Evolutionary conservation across 331 rosid species (phyloP).

Genomic region (Ulmus americana): DNA sequence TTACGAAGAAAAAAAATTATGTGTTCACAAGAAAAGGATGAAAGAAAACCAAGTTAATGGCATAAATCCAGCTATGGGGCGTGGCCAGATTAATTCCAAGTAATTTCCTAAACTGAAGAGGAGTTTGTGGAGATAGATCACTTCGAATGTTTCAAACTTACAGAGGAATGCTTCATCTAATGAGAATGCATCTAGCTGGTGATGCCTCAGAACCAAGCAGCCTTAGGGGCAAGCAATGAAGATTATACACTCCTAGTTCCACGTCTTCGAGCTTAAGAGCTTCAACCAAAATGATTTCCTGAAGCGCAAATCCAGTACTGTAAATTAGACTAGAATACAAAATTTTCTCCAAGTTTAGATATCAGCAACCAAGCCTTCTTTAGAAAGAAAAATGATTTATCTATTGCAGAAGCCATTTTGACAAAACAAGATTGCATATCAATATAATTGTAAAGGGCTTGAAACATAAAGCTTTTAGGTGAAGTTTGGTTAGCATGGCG

Average conservation of each 20-base stretch:
- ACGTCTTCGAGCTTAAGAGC: slow-evolving; percentile 71
- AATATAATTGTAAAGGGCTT: too few relatives aligned
- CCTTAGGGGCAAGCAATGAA: slow-evolving; percentile 77
- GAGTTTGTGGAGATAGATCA: background rate
- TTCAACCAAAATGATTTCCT: slow-evolving; percentile 93
- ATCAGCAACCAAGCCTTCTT: too few relatives aligned
- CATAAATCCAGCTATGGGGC: background rate
- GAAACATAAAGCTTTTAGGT: too few relatives aligned
- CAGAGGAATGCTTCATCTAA: slow-evolving; percentile 20
- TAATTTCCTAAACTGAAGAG: background rate
- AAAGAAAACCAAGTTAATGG: background rate
- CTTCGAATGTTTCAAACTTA: background rate
- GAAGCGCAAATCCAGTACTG: slow-evolving; percentile 8
- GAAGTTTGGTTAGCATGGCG: too few relatives aligned
- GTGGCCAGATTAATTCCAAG: background rate
- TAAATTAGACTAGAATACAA: too few relatives aligned
- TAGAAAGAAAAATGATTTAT: too few relatives aligned
- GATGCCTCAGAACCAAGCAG: slow-evolving; percentile 85
- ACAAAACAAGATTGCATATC: too few relatives aligned
- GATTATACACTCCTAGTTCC: slow-evolving; percentile 52
- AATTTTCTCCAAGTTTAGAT: too few relatives aligned
- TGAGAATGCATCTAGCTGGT: slow-evolving; percentile 75
- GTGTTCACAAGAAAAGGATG: background rate
- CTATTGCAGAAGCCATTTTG: too few relatives aligned
- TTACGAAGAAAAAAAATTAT: too few relatives aligned